These are phyloP conservation scores for Aspergillus novofumigatus DNA, from an alignment of 2,329 filamentous ascomycete species.

Conservation along the genomic window DNA sequence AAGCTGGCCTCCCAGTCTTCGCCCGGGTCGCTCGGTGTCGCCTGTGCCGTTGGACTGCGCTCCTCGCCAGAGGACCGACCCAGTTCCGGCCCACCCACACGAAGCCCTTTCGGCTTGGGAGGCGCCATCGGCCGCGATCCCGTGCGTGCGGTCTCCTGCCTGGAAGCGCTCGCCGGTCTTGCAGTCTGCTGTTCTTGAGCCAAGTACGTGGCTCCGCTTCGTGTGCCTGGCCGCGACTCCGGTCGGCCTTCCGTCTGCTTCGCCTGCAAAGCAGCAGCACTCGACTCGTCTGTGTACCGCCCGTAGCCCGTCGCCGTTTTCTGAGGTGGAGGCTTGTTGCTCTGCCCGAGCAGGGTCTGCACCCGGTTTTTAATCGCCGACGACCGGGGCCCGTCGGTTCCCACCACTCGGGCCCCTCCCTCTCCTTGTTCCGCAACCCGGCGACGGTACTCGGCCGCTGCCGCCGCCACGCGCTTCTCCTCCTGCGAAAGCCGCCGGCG, in stretches of 20 bases:
- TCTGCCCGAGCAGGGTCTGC: conserved; percentile 75
- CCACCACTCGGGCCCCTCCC: conserved; percentile 39
- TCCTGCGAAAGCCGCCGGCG: conserved; percentile 76
- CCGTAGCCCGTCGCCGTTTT: conserved; percentile 88
- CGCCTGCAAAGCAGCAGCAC: conserved; percentile 36
- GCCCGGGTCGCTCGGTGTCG: conserved; percentile 21
- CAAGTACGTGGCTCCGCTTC: conserved; percentile 17
- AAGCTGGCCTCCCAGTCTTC: conserved; percentile 71
- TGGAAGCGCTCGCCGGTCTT: conserved; percentile 11
- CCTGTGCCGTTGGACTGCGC: conserved; percentile 25
- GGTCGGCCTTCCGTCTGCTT: conserved; percentile 29
- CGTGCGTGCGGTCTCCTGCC: conserved; percentile 21
- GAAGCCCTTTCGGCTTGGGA: conserved; percentile 58
- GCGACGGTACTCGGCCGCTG: conserved; percentile 81
- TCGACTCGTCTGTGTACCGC: conserved; percentile 63
- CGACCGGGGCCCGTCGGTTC: conserved; percentile 58
- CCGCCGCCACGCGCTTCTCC: conserved; percentile 82
- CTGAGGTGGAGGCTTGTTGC: conserved; percentile 55
- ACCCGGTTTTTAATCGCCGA: conserved; percentile 90
- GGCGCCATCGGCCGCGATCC: conserved; percentile 51
- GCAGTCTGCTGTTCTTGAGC: conserved; percentile 8
- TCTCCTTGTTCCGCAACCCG: conserved; percentile 63
- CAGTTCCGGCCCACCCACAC: conserved; percentile 39
- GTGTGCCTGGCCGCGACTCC: conserved; percentile 19
- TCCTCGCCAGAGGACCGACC: conserved; percentile 13